Conservation (phyloP, 1,139 yeast species). For the Taiozyma sp. region DNA sequence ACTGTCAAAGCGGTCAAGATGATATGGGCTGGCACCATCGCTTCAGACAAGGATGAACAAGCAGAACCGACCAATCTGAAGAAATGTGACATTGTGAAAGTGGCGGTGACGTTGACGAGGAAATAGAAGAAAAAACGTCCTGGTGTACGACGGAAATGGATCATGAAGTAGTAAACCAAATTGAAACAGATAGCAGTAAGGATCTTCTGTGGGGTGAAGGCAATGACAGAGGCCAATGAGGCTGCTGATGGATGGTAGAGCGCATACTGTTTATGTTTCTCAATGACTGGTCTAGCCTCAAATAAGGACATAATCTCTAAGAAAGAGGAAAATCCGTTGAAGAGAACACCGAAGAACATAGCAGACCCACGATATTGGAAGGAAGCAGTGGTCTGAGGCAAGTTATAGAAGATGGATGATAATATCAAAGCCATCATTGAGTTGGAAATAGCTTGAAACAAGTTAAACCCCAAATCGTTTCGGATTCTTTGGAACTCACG, state of each 20-base stretch:
- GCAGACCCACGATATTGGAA: slow-evolving; percentile 69
- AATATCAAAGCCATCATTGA: slow-evolving; percentile 64
- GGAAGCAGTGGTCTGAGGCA: slow-evolving; percentile 42
- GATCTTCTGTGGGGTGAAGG: slow-evolving; percentile 64
- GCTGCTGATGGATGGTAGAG: slow-evolving; percentile 77
- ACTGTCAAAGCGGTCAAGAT: slow-evolving; percentile 55
- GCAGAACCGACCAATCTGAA: slow-evolving; percentile 70
- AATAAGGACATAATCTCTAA: slow-evolving; percentile 66
- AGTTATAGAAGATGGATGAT: slow-evolving; percentile 71
- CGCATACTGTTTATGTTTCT: slow-evolving; percentile 74
- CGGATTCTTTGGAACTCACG: slow-evolving; percentile 61
- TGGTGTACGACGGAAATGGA: slow-evolving; percentile 57
- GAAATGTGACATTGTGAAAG: slow-evolving; percentile 65
- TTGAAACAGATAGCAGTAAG: slow-evolving; percentile 54
- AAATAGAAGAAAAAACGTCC: slow-evolving; percentile 69
- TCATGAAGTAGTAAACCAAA: slow-evolving; percentile 60
- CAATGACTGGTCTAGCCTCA: slow-evolving; percentile 77
- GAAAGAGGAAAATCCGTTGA: slow-evolving; percentile 72
- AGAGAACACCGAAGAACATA: slow-evolving; percentile 71
- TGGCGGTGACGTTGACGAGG: slow-evolving; percentile 47
- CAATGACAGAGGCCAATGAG: slow-evolving; percentile 62
- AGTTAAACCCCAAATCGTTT: slow-evolving; percentile 65
- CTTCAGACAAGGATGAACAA: slow-evolving; percentile 55
- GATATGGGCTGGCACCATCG: slow-evolving; percentile 71
- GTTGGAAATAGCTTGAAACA: slow-evolving; percentile 58